phyloP scores from a whole-genome alignment of 2,329 filamentous ascomycete genomes.

The Trichoderma sp. region DNA sequence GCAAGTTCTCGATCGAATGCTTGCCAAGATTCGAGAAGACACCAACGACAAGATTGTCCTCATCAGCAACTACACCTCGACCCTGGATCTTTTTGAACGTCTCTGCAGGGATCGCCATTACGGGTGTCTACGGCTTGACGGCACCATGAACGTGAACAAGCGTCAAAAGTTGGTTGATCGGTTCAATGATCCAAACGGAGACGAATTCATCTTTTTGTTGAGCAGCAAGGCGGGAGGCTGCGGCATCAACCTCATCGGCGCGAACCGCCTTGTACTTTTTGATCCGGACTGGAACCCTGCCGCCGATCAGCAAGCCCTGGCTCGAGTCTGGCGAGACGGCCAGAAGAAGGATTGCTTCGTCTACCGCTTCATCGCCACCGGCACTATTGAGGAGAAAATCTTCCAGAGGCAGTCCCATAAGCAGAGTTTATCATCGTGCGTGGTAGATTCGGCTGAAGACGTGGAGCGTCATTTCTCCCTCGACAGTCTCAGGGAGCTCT shows the following conservation, averaged over 20 bases:
- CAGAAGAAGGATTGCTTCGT: slow-evolving; percentile 99
- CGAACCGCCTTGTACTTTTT: slow-evolving; percentile 92
- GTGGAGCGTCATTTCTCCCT: slow-evolving; percentile 95
- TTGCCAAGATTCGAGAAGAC: slow-evolving; percentile 90
- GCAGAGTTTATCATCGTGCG: slow-evolving; percentile 91
- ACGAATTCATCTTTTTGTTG: slow-evolving; percentile 92
- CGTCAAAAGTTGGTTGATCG: slow-evolving; percentile 95
- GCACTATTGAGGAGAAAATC: slow-evolving; percentile 98
- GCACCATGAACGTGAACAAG: slow-evolving; percentile 97
- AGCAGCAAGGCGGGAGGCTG: slow-evolving; percentile 97
- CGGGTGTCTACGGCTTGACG: slow-evolving; percentile 85
- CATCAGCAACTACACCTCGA: slow-evolving; percentile 98
- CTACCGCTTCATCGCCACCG: slow-evolving; percentile 98
- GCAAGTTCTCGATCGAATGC: slow-evolving; percentile 96
- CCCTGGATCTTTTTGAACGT: slow-evolving; percentile 89
- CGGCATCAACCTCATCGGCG: slow-evolving; percentile 92
- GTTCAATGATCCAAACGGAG: slow-evolving; percentile 90
- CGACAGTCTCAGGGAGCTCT: slow-evolving; percentile 87
- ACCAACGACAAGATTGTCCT: slow-evolving; percentile 99
- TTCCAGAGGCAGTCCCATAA: slow-evolving; percentile 99
- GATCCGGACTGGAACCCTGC: slow-evolving; percentile 98
- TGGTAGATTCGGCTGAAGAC: slow-evolving; percentile 94
- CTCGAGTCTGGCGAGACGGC: slow-evolving; percentile 96
- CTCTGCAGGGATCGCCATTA: slow-evolving; percentile 85
- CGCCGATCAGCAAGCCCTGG: slow-evolving; percentile 93